Evolutionary conservation across 129 eudicot species (phyloP).

Genomic region (Logfia minima): DNA sequence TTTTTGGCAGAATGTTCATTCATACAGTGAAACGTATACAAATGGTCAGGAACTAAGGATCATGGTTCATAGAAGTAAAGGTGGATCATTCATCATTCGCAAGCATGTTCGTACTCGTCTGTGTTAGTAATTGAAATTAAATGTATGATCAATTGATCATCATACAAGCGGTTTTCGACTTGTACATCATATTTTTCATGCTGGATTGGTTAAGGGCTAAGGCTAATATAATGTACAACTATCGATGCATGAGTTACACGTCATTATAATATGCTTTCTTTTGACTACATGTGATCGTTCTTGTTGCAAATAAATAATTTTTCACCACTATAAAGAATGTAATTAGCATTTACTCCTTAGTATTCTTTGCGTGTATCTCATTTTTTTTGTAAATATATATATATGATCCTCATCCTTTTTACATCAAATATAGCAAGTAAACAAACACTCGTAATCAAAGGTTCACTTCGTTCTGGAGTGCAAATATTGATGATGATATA

Average conservation of each 20-base stretch:
- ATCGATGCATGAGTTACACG: background rate
- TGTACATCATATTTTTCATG: background rate
- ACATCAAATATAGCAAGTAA: no score
- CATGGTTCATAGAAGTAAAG: background rate
- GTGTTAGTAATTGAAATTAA: background rate
- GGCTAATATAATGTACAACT: background rate
- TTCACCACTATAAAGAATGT: no score
- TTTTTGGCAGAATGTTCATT: slow-evolving; percentile 34
- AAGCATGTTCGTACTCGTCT: background rate
- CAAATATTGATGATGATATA: no score
- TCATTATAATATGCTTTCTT: no score
- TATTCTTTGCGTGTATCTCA: no score
- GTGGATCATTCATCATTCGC: background rate
- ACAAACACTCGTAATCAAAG: no score
- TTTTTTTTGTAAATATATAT: no score
- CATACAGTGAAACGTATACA: slow-evolving; percentile 29
- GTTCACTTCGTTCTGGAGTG: no score
- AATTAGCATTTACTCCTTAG: no score
- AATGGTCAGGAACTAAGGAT: slow-evolving; percentile 22
- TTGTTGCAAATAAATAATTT: no score
- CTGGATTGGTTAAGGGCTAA: background rate
- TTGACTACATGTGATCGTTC: no score
- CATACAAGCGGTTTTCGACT: background rate
- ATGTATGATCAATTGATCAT: background rate
- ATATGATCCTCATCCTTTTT: no score